Conservation (phyloP, 441 rosid species). For the Gossypium trilobum region DNA sequence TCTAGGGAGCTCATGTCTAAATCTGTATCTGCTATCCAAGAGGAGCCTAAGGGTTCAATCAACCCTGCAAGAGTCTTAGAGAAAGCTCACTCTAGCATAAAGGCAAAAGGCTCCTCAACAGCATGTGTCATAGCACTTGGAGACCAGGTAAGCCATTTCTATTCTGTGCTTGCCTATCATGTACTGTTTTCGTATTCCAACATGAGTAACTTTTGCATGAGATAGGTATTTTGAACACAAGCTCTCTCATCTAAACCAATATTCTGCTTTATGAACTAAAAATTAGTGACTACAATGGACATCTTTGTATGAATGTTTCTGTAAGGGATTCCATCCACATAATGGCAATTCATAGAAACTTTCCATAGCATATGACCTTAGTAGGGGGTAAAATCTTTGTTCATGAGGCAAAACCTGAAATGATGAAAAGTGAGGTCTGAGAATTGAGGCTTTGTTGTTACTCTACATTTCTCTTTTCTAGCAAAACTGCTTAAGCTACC, state of each 20-base stretch:
- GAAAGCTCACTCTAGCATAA: conserved; percentile 71
- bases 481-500: not conserved
- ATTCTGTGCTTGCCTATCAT: not conserved
- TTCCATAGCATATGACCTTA: not conserved
- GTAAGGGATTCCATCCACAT: not conserved
- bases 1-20: conserved; percentile 83
- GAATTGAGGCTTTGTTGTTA: not conserved
- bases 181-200: not conserved
- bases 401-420: not conserved
- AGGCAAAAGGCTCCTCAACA: conserved; percentile 79
- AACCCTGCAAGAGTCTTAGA: conserved; percentile 75
- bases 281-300: not conserved
- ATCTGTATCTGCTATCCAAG: conserved; percentile 61
- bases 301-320: not conserved
- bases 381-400: not conserved
- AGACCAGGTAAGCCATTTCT: conserved; percentile 37
- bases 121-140: conserved; percentile 78
- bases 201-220: not conserved
- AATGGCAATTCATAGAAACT: not conserved
- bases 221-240: not conserved
- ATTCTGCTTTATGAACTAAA: not conserved
- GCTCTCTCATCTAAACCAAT: not conserved
- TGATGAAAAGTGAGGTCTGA: not conserved
- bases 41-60: conserved; percentile 71
- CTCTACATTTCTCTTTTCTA: not conserved